A percentile compares a stretch with the other conserved stretches of the same genome.
phyloP scores from a whole-genome alignment of 108 stramenopile species.

The Nannochloropsis salina region DNA sequence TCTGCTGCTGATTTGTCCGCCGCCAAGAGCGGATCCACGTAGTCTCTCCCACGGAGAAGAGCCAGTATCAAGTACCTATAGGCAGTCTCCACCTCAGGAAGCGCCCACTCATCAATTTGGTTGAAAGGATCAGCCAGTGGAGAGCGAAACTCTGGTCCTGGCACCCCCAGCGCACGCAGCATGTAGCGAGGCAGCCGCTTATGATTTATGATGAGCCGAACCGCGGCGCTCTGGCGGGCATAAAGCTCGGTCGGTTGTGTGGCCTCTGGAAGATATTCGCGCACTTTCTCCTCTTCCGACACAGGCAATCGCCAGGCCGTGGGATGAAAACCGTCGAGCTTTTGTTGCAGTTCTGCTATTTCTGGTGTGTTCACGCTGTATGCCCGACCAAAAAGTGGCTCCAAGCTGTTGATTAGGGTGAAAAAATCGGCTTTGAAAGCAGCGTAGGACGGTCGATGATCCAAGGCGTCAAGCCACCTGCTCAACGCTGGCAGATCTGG shows the following conservation, averaged over 20 bases:
- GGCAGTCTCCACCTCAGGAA: constrained; percentile 2
- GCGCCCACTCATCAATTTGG: background rate
- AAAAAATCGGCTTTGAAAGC: constrained; percentile 8
- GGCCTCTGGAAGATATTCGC: background rate
- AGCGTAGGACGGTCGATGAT: constrained; percentile 10
- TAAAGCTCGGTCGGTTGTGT: background rate
- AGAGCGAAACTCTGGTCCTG: background rate
- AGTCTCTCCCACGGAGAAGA: background rate
- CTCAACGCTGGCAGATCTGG: background rate
- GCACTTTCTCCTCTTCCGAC: background rate
- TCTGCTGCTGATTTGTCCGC: background rate
- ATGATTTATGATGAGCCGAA: background rate
- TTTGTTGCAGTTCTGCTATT: background rate
- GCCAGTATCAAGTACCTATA: background rate
- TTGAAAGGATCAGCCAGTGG: background rate
- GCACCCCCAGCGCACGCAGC: constrained; percentile 5
- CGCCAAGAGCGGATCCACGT: background rate
- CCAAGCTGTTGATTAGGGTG: background rate
- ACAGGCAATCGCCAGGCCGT: constrained; percentile 1
- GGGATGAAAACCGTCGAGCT: constrained; percentile 6
- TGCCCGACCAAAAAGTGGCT: background rate
- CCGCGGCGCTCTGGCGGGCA: background rate
- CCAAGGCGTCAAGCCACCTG: background rate
- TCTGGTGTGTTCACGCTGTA: background rate
- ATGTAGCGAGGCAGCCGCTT: constrained; percentile 9